Percentiles rank a stretch among this genome's conserved stretches.
Evolutionary conservation across 1,139 yeast species (phyloP).

Genomic region (Wickerhamiella pararugosa): DNA sequence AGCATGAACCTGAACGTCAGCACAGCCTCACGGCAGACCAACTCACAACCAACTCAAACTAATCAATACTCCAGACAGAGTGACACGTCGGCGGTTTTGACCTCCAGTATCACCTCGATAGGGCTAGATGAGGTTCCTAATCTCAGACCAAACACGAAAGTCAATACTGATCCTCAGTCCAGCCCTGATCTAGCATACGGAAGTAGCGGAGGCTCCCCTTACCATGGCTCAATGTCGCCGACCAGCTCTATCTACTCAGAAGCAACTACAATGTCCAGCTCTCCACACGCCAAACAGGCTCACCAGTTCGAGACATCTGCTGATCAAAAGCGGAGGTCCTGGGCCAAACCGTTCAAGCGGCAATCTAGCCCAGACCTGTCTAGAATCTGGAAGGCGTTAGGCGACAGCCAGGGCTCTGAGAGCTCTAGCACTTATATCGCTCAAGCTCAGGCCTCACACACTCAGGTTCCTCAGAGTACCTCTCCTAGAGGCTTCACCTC

Average conservation of each 20-base stretch:
- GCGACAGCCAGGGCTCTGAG: constrained; percentile 2
- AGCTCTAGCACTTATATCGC: neutral
- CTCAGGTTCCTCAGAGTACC: too few relatives aligned
- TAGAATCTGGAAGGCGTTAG: constrained; percentile 6
- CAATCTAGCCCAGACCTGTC: constrained; percentile 15
- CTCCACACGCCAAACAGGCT: constrained; percentile 1
- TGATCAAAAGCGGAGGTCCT: constrained; percentile 20
- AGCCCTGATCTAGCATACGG: too few relatives aligned
- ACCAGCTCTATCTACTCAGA: constrained; percentile 22
- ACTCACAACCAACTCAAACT: too few relatives aligned
- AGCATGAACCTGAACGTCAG: too few relatives aligned
- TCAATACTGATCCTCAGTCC: neutral
- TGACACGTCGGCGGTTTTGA: too few relatives aligned
- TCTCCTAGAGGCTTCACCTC: too few relatives aligned
- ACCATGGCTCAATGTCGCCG: constrained; percentile 19
- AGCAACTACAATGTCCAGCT: constrained; percentile 20
- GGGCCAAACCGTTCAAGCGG: constrained; percentile 29
- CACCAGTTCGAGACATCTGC: constrained; percentile 3
- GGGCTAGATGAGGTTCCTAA: too few relatives aligned
- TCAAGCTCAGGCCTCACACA: too few relatives aligned
- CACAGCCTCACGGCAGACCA: too few relatives aligned
- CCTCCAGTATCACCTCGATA: too few relatives aligned
- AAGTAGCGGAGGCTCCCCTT: constrained; percentile 15
- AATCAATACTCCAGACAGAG: too few relatives aligned
- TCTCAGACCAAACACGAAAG: too few relatives aligned